A percentile compares a stretch with the other conserved stretches of the same genome.
These are phyloP conservation scores for Tulasnella sp. DNA, from an alignment of 768 basidiomycete genomes.

Conservation along the genomic window DNA sequence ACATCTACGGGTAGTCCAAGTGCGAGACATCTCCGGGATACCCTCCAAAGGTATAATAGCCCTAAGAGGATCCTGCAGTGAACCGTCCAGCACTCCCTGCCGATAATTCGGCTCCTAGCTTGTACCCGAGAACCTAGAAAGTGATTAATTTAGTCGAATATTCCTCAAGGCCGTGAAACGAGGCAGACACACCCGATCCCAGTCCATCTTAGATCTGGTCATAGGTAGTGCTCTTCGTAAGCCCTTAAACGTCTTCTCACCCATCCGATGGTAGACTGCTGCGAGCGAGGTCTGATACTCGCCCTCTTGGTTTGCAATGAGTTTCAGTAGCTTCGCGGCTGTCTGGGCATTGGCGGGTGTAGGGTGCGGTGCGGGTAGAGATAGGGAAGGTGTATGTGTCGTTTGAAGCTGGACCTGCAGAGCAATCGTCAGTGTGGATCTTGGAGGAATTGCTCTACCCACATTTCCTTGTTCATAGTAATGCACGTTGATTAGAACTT, in stretches of 20 bases:
- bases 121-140: conserved; percentile 44
- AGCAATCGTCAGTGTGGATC: not conserved
- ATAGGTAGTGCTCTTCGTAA: conserved; percentile 82
- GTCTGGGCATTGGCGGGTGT: conserved; percentile 36
- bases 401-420: conserved; percentile 80
- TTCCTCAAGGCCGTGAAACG: not conserved
- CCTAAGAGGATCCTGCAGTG: not conserved
- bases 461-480: conserved; percentile 98
- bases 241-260: conserved; percentile 87
- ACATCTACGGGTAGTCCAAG: too few species aligned
- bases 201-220: conserved; percentile 88
- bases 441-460: conserved; percentile 20
- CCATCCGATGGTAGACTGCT: conserved; percentile 76
- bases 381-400: conserved; percentile 51
- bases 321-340: conserved; percentile 61
- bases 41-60: conserved; percentile 19
- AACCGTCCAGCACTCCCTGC: conserved; percentile 37
- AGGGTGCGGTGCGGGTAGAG: conserved; percentile 44
- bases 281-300: conserved; percentile 69
- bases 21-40: too few species aligned
- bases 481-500: conserved; percentile 74
- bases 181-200: conserved; percentile 70
- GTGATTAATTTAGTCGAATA: not conserved
- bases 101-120: conserved; percentile 62
- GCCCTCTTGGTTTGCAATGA: conserved; percentile 69